Evolutionary conservation across 345 rosid species (phyloP).

Genomic region (Lumnitzera racemosa): DNA sequence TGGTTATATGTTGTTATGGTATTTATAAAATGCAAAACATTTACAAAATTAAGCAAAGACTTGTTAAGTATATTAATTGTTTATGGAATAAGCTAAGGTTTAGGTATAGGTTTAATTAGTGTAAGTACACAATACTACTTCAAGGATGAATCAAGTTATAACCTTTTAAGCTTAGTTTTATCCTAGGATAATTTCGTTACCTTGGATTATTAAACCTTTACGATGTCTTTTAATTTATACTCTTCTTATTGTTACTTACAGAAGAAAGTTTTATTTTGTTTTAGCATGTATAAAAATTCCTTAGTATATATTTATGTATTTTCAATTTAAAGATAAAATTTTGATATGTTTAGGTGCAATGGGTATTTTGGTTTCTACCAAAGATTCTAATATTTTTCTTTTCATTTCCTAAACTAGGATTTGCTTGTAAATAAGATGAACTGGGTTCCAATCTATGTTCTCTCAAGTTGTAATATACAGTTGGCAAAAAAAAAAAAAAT

Average conservation of each 20-base stretch:
- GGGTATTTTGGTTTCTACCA: not conserved
- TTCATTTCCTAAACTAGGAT: too few relatives aligned
- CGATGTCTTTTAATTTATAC: conserved; percentile 68
- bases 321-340: not conserved
- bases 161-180: conserved; percentile 53
- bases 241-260: conserved; percentile 46
- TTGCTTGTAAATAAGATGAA: too few relatives aligned
- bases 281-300: conserved; percentile 38
- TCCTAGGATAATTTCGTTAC: conserved; percentile 42
- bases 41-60: conserved; percentile 39
- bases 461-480: too few relatives aligned
- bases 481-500: too few relatives aligned
- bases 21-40: too few relatives aligned
- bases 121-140: conserved; percentile 60
- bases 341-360: not conserved
- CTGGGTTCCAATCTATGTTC: too few relatives aligned
- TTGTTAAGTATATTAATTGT: conserved; percentile 48
- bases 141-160: conserved; percentile 59
- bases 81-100: conserved; percentile 61
- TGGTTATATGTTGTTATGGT: too few relatives aligned
- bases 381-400: too few relatives aligned
- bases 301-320: not conserved
- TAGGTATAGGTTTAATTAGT: conserved; percentile 42
- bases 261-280: conserved; percentile 57
- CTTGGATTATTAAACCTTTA: conserved; percentile 66